Evolutionary conservation across 2,329 filamentous ascomycete genomes (phyloP).

Genomic region (Penicillium sp.): DNA sequence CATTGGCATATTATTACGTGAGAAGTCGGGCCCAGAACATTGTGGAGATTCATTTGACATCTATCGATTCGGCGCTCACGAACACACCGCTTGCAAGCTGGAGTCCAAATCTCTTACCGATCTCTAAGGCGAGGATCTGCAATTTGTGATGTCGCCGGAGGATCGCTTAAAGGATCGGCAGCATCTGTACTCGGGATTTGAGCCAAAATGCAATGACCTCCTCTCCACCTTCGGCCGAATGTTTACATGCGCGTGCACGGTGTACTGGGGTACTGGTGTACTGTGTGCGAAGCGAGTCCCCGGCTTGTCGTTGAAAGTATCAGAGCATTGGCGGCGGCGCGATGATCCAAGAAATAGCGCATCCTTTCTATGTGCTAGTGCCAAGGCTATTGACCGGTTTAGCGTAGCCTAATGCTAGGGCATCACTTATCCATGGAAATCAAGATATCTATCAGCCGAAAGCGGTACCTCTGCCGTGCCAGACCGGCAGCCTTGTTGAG

Average conservation of each 20-base stretch:
- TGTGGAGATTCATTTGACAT: neutral
- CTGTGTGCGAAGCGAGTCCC: neutral
- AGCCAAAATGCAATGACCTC: neutral
- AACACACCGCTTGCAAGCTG: neutral
- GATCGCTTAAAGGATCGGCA: neutral
- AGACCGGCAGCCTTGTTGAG: neutral
- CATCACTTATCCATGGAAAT: neutral
- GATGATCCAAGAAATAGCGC: conserved; percentile 1
- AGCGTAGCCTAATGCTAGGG: neutral
- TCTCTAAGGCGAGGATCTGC: neutral
- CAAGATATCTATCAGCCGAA: neutral
- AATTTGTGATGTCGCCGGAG: neutral
- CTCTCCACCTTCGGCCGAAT: too few species aligned
- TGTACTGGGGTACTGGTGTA: too few species aligned
- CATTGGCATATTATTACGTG: neutral
- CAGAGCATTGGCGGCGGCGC: neutral
- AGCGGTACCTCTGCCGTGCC: neutral
- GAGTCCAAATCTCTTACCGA: neutral
- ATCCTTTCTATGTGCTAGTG: neutral
- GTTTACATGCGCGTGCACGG: neutral
- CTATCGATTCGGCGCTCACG: neutral
- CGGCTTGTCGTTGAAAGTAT: neutral
- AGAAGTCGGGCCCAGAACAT: neutral
- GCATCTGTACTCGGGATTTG: neutral
- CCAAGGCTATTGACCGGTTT: neutral